Evolutionary conservation across 1,284 basidiomycete species (phyloP).

Genomic region (Marasmius sp.): DNA sequence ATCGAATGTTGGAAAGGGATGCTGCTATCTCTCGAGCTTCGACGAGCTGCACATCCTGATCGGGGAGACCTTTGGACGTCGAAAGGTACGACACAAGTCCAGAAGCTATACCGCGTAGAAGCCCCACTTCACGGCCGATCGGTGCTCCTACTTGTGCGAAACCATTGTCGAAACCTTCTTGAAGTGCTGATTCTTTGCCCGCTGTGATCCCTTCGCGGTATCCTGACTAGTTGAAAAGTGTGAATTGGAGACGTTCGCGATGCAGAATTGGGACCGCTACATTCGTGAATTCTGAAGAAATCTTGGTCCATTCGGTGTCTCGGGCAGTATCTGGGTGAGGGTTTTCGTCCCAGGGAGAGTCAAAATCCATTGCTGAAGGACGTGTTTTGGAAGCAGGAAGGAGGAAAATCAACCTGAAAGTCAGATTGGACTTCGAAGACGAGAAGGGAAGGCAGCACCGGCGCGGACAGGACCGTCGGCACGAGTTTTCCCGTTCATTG

Average conservation of each 20-base stretch:
- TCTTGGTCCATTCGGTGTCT: constrained; percentile 63
- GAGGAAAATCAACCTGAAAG: neutral
- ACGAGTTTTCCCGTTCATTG: too few species aligned
- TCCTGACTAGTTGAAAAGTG: constrained; percentile 55
- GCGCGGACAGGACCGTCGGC: too few species aligned
- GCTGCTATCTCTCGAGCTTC: constrained; percentile 55
- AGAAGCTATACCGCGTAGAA: constrained; percentile 64
- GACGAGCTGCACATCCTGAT: constrained; percentile 18
- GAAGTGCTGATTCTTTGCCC: constrained; percentile 79
- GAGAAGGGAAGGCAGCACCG: too few species aligned
- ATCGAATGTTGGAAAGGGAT: constrained; percentile 55
- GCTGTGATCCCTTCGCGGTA: constrained; percentile 87
- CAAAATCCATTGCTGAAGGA: constrained; percentile 12
- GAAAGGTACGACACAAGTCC: constrained; percentile 57
- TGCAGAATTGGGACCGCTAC: constrained; percentile 31
- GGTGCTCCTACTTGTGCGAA: constrained; percentile 73
- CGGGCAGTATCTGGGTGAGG: constrained; percentile 24
- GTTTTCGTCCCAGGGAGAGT: constrained; percentile 57
- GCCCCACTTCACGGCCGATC: constrained; percentile 70
- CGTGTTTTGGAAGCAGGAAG: neutral
- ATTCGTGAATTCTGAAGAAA: constrained; percentile 67
- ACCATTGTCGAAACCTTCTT: constrained; percentile 80
- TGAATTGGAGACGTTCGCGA: neutral
- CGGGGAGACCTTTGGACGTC: constrained; percentile 16
- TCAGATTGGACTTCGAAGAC: neutral